Percentiles rank a stretch among this genome's conserved stretches.
phyloP scores from a whole-genome alignment of 176 grass and related monocot species.

The Panicum miliaceum region DNA sequence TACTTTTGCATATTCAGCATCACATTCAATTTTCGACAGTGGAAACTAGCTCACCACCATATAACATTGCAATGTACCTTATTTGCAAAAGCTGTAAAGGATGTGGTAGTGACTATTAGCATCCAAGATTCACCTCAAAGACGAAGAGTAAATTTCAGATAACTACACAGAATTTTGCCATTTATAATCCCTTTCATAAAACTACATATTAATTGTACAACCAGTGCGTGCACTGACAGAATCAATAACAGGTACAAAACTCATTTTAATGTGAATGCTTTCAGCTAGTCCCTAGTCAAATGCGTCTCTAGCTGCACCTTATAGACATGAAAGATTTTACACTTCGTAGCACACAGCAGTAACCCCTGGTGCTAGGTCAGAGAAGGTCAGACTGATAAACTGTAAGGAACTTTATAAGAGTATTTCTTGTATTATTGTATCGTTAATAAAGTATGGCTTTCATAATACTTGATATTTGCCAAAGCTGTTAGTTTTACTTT shows the following conservation, averaged over 20 bases:
- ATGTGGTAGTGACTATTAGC: background rate
- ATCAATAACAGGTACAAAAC: background rate
- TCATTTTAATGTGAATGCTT: background rate
- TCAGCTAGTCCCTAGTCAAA: background rate
- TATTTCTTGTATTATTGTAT: background rate
- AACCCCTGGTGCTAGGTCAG: background rate
- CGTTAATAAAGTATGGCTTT: background rate
- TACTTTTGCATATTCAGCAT: background rate
- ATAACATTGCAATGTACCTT: constrained; percentile 12
- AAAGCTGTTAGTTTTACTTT: constrained; percentile 13
- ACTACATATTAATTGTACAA: background rate
- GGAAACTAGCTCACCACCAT: background rate
- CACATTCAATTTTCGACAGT: background rate
- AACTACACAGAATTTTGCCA: background rate
- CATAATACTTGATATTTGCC: background rate
- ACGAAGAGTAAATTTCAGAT: background rate
- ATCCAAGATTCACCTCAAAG: background rate
- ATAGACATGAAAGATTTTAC: background rate
- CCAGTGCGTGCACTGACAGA: background rate
- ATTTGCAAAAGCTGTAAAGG: constrained; percentile 18
- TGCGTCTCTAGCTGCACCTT: background rate
- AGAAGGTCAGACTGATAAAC: background rate
- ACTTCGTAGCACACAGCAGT: background rate
- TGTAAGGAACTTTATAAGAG: background rate
- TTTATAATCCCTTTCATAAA: background rate